Percentiles rank a stretch among this genome's conserved stretches.
Evolutionary conservation across 225 moss, liverwort and hornwort genomes (phyloP).

Genomic region (Anthoceros angustus): DNA sequence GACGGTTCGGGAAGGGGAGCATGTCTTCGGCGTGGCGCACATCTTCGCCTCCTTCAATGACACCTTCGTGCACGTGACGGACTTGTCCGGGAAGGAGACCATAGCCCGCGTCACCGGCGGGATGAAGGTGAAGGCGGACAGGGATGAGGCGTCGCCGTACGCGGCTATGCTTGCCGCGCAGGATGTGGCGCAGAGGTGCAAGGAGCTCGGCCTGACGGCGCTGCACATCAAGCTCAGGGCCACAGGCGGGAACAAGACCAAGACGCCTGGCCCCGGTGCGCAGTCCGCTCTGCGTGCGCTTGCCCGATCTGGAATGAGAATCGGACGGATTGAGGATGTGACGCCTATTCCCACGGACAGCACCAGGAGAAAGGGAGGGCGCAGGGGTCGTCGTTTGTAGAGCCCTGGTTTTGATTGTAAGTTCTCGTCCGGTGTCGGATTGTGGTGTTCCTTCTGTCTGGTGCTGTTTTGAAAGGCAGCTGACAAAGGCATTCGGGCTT

Average conservation of each 20-base stretch:
- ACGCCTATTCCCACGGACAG: conserved; percentile 91
- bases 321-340: conserved; percentile 93
- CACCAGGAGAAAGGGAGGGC: conserved; percentile 88
- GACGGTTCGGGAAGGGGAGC: conserved; percentile 76
- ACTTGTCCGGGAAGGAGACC: conserved; percentile 87
- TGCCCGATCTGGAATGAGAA: conserved; percentile 84
- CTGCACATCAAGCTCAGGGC: conserved; percentile 90
- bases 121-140: conserved; percentile 91
- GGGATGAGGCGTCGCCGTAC: conserved; percentile 86
- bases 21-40: conserved; percentile 73
- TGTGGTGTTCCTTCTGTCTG: too few relatives aligned
- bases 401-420: background rate
- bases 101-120: conserved; percentile 86
- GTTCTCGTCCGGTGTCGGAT: too few relatives aligned
- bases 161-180: conserved; percentile 94
- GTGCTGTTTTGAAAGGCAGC: too few relatives aligned
- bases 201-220: conserved; percentile 86
- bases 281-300: conserved; percentile 82
- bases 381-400: conserved; percentile 79
- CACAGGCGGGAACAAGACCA: conserved; percentile 83
- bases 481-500: too few relatives aligned
- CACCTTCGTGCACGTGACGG: conserved; percentile 88
- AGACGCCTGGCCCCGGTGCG: conserved; percentile 88
- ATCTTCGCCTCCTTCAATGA: conserved; percentile 90
- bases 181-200: conserved; percentile 71